These are phyloP conservation scores for Endocladia muricata DNA, from an alignment of 31 red algal genomes.

Conservation along the genomic window DNA sequence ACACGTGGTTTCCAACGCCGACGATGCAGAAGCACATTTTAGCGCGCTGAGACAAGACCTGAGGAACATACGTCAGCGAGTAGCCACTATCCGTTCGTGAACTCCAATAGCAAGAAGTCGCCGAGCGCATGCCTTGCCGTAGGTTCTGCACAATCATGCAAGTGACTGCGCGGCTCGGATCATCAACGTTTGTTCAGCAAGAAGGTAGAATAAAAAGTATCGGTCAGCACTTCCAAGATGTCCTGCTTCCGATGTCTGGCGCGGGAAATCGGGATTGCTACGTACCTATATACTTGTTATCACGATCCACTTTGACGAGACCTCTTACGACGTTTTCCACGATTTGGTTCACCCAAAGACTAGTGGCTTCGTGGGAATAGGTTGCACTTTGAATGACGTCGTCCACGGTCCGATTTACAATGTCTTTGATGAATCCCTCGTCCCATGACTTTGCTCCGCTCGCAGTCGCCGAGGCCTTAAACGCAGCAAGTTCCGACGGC, in stretches of 20 bases:
- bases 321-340: constrained; percentile 57
- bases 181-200: too few species aligned
- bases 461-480: too few species aligned
- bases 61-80: constrained; percentile 57
- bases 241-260: too few species aligned
- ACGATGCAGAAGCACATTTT: too few species aligned
- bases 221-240: too few species aligned
- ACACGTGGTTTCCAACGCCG: too few species aligned
- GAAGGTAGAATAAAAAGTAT: too few species aligned
- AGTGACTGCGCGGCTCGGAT: constrained; percentile 32
- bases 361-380: constrained; percentile 74
- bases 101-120: constrained; percentile 79
- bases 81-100: constrained; percentile 66
- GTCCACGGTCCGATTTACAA: constrained; percentile 66
- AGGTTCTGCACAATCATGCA: constrained; percentile 79
- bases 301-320: constrained; percentile 70
- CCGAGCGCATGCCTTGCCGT: constrained; percentile 67
- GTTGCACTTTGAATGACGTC: constrained; percentile 51
- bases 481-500: too few species aligned
- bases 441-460: constrained; percentile 1
- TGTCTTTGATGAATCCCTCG: constrained; percentile 67
- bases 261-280: too few species aligned
- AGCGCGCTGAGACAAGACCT: too few species aligned
- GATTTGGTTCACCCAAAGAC: constrained; percentile 73
- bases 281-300: constrained; percentile 84